Percentiles rank a stretch among this genome's conserved stretches.
phyloP scores from a whole-genome alignment of 2,329 filamentous ascomycete genomes.

The Diaporthe sp. region DNA sequence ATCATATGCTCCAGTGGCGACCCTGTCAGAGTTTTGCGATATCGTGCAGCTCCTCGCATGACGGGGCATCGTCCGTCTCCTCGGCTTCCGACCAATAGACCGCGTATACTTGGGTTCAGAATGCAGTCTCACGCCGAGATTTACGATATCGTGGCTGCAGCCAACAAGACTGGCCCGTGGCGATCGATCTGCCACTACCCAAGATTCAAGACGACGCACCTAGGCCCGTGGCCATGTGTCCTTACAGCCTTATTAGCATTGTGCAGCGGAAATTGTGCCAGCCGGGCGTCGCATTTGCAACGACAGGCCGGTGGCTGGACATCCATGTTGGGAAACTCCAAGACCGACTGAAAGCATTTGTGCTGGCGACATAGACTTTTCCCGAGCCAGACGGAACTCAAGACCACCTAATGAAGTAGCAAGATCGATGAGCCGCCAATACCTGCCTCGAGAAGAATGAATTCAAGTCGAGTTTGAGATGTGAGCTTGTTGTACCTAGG shows the following conservation, averaged over 20 bases:
- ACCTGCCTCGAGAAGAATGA: neutral
- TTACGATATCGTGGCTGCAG: neutral
- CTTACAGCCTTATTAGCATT: conserved; percentile 15
- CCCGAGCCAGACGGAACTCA: neutral
- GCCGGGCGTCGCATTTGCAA: neutral
- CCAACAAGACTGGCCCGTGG: neutral
- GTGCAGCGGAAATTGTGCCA: neutral
- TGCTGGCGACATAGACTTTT: neutral
- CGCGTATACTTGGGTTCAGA: neutral
- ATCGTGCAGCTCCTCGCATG: neutral
- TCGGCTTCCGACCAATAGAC: conserved; percentile 9
- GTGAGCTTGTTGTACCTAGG: conserved; percentile 15
- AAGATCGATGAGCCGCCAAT: neutral
- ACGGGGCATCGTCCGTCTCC: conserved; percentile 20
- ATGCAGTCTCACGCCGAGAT: neutral
- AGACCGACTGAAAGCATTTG: neutral
- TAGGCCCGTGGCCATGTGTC: neutral
- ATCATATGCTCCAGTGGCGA: conserved; percentile 13
- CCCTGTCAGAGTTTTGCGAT: neutral
- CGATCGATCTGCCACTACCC: neutral
- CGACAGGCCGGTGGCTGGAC: neutral
- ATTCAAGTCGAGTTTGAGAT: neutral
- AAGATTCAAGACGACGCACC: neutral
- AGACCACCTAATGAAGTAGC: neutral
- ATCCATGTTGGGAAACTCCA: neutral